Conservation (phyloP, 768 basidiomycete genomes). For the Boletus rubroflammeus region DNA sequence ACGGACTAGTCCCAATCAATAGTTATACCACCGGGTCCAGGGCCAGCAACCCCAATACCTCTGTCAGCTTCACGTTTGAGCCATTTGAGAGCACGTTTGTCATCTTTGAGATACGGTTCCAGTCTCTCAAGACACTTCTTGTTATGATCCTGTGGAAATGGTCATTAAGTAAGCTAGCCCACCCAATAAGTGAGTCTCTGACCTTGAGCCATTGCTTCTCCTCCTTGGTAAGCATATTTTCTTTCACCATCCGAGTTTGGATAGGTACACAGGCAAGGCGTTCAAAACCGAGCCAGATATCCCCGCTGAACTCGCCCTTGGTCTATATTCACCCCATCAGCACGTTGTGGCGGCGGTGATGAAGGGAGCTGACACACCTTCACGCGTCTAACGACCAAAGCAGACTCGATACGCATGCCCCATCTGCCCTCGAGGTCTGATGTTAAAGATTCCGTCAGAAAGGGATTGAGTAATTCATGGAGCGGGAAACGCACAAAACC, state of each 20-base stretch:
- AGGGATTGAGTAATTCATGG: constrained; percentile 9
- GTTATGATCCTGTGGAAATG: constrained; percentile 68
- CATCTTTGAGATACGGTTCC: constrained; percentile 63
- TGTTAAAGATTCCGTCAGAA: constrained; percentile 14
- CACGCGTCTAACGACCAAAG: constrained; percentile 68
- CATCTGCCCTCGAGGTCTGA: constrained; percentile 73
- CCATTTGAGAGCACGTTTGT: constrained; percentile 80
- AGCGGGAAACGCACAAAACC: constrained; percentile 63
- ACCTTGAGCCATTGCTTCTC: constrained; percentile 86
- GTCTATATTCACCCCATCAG: constrained; percentile 44
- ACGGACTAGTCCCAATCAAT: constrained; percentile 70
- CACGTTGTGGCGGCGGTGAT: constrained; percentile 1
- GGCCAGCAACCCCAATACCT: constrained; percentile 63
- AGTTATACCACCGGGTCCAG: constrained; percentile 64
- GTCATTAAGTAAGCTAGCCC: constrained; percentile 3
- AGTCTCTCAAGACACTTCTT: constrained; percentile 63
- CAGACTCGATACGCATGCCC: constrained; percentile 92
- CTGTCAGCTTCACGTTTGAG: constrained; percentile 73
- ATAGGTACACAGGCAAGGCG: constrained; percentile 94
- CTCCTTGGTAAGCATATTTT: constrained; percentile 75
- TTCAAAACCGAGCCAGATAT: constrained; percentile 87
- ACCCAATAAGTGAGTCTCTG: neutral
- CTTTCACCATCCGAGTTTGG: constrained; percentile 85
- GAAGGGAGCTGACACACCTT: constrained; percentile 27
- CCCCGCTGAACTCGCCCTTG: constrained; percentile 64